phyloP scores from a whole-genome alignment of 192 early-diverging fungal species.

The Podila verticillata region DNA sequence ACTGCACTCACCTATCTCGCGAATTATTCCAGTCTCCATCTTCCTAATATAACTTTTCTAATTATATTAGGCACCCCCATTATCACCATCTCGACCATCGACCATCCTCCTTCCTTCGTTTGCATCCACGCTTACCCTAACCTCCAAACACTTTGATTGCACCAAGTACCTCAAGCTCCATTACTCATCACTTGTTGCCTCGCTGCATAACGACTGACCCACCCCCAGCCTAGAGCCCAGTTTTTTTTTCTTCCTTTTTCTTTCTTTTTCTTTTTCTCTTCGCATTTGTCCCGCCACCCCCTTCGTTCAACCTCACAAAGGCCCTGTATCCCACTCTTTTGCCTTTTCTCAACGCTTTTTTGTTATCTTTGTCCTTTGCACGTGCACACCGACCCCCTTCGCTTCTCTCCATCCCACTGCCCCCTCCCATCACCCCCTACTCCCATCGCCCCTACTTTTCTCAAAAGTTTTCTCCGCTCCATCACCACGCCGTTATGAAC shows the following conservation, averaged over 20 bases:
- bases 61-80: background rate
- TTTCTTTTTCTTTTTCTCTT: conserved; percentile 5
- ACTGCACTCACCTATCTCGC: too few species aligned
- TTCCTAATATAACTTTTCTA: conserved; percentile 1
- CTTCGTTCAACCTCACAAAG: background rate
- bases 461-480: background rate
- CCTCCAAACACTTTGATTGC: background rate
- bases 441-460: background rate
- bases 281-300: background rate
- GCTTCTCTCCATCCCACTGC: background rate
- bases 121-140: background rate
- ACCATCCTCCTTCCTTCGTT: background rate
- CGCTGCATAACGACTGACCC: background rate
- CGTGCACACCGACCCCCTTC: background rate
- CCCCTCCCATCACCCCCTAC: background rate
- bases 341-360: background rate
- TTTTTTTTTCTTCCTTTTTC: background rate
- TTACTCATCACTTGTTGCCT: background rate
- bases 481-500: conserved; percentile 14
- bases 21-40: background rate
- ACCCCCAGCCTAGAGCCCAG: background rate
- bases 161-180: background rate
- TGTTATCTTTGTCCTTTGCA: background rate
- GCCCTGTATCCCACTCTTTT: background rate
- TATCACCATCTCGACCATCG: background rate